Percentiles rank a stretch among this genome's conserved stretches.
Evolutionary conservation across 805 yeast genomes (phyloP).

Genomic region (Candida methanosorbosa): DNA sequence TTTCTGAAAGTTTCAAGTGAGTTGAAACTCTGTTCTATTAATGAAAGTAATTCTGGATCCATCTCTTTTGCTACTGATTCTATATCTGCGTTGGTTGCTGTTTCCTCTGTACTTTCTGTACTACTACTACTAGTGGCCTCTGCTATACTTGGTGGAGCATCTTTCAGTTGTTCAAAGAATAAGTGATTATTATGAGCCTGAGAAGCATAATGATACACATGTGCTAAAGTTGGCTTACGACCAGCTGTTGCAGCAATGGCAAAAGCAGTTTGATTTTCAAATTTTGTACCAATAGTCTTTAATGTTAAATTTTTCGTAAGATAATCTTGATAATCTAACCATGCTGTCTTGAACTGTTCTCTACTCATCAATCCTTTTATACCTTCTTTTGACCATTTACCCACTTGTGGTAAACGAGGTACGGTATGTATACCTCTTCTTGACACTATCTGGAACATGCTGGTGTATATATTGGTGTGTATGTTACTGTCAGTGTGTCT

Average conservation of each 20-base stretch:
- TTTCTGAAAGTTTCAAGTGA: slow-evolving; percentile 42
- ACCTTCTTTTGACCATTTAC: slow-evolving; percentile 34
- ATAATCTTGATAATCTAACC: slow-evolving; percentile 73
- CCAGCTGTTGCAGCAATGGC: slow-evolving; percentile 63
- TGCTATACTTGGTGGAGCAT: slow-evolving; percentile 5
- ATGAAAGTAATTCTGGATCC: slow-evolving; percentile 16
- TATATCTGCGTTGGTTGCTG: slow-evolving; percentile 13
- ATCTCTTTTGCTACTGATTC: slow-evolving; percentile 10
- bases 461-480: too few species aligned
- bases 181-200: slow-evolving; percentile 91
- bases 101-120: slow-evolving; percentile 4
- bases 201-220: slow-evolving; percentile 80
- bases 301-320: slow-evolving; percentile 51
- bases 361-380: slow-evolving; percentile 58
- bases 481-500: too few species aligned
- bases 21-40: slow-evolving; percentile 30
- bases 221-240: slow-evolving; percentile 54
- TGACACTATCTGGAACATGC: slow-evolving; percentile 5
- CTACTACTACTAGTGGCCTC: too few species aligned
- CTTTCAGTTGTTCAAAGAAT: slow-evolving; percentile 56
- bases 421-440: slow-evolving; percentile 47
- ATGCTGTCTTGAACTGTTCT: slow-evolving; percentile 61
- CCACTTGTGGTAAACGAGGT: slow-evolving; percentile 43
- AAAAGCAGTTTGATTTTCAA: slow-evolving; percentile 69
- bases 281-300: slow-evolving; percentile 68